phyloP scores from a whole-genome alignment of 148 eudicot species.

The Persicaria maculosa region DNA sequence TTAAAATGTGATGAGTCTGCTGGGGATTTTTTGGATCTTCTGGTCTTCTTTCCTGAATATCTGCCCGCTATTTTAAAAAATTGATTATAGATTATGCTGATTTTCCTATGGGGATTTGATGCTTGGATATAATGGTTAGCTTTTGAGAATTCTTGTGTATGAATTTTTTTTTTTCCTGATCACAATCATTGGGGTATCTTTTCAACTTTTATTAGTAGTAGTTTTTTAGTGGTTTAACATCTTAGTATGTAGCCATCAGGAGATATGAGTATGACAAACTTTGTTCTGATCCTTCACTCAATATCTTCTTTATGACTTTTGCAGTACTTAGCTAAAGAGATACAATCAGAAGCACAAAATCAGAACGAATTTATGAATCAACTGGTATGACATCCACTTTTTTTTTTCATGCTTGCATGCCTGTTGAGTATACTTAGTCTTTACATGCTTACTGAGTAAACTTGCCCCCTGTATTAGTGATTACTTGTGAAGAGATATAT shows the following conservation, averaged over 20 bases:
- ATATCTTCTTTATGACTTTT: background rate
- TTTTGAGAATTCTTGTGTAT: too few species aligned
- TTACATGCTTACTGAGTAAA: background rate
- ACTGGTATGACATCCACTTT: conserved; percentile 39
- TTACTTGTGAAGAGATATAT: background rate
- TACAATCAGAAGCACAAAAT: conserved; percentile 62
- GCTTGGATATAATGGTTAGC: too few species aligned
- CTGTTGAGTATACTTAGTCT: background rate
- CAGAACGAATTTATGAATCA: conserved; percentile 79
- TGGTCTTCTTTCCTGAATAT: too few species aligned
- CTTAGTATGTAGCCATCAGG: background rate
- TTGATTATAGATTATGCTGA: too few species aligned
- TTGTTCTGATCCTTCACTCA: background rate
- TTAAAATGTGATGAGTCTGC: background rate
- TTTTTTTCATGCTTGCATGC: background rate
- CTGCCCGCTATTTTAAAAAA: too few species aligned
- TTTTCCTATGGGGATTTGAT: too few species aligned
- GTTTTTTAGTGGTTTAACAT: background rate
- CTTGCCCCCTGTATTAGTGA: background rate
- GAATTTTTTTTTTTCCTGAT: too few species aligned
- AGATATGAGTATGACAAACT: background rate
- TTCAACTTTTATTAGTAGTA: background rate
- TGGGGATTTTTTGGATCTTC: too few species aligned
- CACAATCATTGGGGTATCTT: background rate
- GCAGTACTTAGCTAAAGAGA: conserved; percentile 73